Evolutionary conservation across 2,329 filamentous ascomycete genomes (phyloP).

Genomic region (Penicillium frequentans): DNA sequence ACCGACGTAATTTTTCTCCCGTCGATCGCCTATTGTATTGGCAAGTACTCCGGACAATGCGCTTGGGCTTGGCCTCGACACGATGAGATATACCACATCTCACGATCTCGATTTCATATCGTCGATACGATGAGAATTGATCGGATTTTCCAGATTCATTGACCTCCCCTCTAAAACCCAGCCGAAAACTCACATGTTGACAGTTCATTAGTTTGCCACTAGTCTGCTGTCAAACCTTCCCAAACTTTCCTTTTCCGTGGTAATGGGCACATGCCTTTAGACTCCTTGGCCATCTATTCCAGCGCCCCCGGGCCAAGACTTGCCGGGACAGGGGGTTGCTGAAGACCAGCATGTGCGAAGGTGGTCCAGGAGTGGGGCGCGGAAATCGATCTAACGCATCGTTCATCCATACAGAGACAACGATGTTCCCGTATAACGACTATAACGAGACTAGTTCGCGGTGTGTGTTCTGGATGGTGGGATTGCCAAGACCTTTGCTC

Average conservation of each 20-base stretch:
- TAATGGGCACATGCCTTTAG: neutral
- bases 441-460: slow-evolving; percentile 3
- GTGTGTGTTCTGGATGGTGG: slow-evolving; percentile 1
- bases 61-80: neutral
- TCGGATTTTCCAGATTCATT: neutral
- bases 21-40: neutral
- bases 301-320: neutral
- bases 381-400: slow-evolving; percentile 1
- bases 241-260: neutral
- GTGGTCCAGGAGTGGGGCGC: neutral
- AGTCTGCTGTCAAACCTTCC: neutral
- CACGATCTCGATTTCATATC: neutral
- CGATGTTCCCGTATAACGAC: slow-evolving; percentile 2
- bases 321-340: neutral
- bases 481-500: neutral
- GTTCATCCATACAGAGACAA: slow-evolving; percentile 5
- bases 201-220: neutral
- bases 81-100: neutral
- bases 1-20: neutral
- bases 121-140: neutral
- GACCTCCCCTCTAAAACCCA: neutral
- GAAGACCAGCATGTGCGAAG: neutral
- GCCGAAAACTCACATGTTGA: neutral
- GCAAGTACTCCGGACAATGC: neutral
- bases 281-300: neutral